Base-by-base conservation (phyloP, 2,329 filamentous ascomycete genomes). In the Teratosphaeria destructans region DNA sequence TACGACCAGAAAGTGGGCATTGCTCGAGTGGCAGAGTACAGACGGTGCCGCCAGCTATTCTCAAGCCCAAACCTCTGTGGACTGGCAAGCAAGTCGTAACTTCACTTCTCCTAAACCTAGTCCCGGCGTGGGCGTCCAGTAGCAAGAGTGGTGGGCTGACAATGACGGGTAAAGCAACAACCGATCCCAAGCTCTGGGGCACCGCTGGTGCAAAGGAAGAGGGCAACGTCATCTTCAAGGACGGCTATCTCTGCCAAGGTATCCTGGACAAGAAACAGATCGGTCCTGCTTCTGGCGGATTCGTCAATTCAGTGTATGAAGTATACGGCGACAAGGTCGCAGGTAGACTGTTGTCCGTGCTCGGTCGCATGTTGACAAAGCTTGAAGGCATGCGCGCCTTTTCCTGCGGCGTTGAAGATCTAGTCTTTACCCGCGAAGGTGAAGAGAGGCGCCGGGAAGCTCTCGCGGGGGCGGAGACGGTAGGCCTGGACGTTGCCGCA, bases 221-320 rank as follows among this genome's bases (percentile, higher is more conserved):
- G 73, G 88, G 86, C 26, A 75, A 79, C 0, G 91, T 99, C 35
- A 80, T 92, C 23, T 87, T 99, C 74, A 85, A 89, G 63, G 86
- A 94, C 66, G 93, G 94, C 55, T 89, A 96, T 66, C 84, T 97
- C 65, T 81, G 96, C 55, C 88, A 85, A 55, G 94, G 94, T 67
- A 95, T 99, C 67, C 81, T 99, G 32, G 95, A 99, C 73, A 99
- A 99, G 76, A 87, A 89, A 49, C 94, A 99, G 67, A 88, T 99
- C 60, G 94, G 94, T 58, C 91, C 92, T 43, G 88, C 85, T 61
- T 85, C 85, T 34, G 92, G 92, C 57, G 94, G 94, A 63, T 81
- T 99, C 53, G 85, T 99, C 61, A 94, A 99, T 71, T 86, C 91
- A 2, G 84, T 97, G 26, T 93, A 99, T 70, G 94, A 99, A 71